These are phyloP conservation scores for Hanseniaspora guilliermondii DNA, from an alignment of 805 yeast species.

Conservation along the genomic window DNA sequence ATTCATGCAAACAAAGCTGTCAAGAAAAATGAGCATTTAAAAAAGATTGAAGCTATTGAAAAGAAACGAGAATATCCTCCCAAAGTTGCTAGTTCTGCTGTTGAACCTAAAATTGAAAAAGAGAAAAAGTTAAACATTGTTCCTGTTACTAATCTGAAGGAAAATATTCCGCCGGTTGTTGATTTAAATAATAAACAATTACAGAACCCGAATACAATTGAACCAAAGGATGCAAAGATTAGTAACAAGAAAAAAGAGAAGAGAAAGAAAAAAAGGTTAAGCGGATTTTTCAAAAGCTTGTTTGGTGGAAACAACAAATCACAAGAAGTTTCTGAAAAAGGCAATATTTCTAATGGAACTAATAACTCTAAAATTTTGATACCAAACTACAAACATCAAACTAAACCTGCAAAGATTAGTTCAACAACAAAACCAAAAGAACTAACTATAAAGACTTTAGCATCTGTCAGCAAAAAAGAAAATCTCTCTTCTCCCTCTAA, in stretches of 20 bases:
- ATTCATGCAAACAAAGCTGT: not conserved
- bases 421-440: not conserved
- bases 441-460: not conserved
- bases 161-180: not conserved
- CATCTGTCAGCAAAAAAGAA: not conserved
- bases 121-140: not conserved
- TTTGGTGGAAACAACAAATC: conserved; percentile 2
- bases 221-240: not conserved
- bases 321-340: not conserved
- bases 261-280: conserved; percentile 8
- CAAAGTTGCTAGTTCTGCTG: not conserved
- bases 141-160: not conserved
- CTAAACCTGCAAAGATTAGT: not conserved
- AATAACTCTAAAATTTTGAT: not conserved
- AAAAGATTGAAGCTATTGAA: not conserved
- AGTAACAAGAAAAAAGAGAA: not conserved
- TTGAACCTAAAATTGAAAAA: not conserved
- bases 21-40: not conserved
- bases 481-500: conserved; percentile 2
- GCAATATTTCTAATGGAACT: not conserved
- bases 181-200: not conserved
- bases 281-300: conserved; percentile 1
- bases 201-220: no score
- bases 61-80: not conserved
- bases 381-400: not conserved